These are phyloP conservation scores for Sinapis alba DNA, from an alignment of 441 rosid species.

Conservation along the genomic window DNA sequence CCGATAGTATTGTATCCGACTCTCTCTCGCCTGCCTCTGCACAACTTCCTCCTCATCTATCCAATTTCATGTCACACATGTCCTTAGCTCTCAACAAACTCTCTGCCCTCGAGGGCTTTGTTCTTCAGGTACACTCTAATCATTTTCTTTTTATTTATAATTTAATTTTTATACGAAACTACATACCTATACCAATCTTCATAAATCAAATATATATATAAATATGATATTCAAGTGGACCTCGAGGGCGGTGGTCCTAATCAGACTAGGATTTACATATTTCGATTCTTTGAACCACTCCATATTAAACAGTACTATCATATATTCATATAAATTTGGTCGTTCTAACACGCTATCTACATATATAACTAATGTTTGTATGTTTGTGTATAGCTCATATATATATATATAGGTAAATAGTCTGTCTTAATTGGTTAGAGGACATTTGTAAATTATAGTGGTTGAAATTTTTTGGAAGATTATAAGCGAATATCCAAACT, in stretches of 20 bases:
- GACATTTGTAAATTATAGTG: conserved; percentile 4
- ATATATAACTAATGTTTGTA: conserved; percentile 27
- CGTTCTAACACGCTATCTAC: conserved; percentile 36
- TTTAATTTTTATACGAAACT: neutral
- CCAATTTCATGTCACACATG: conserved; percentile 96
- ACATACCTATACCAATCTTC: conserved; percentile 3
- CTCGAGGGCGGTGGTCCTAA: conserved; percentile 34
- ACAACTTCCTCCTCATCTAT: conserved; percentile 70
- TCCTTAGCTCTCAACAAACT: conserved; percentile 94
- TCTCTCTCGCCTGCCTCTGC: conserved; percentile 56
- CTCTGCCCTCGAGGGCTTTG: conserved; percentile 82
- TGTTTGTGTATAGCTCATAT: conserved; percentile 24
- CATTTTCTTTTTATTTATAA: neutral
- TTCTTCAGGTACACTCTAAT: conserved; percentile 71
- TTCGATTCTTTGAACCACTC: conserved; percentile 37
- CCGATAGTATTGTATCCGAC: conserved; percentile 83
- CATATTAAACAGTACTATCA: conserved; percentile 29
- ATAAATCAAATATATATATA: neutral
- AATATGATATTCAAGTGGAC: conserved; percentile 20
- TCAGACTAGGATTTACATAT: conserved; percentile 13
- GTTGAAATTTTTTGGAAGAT: conserved; percentile 15
- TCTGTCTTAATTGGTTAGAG: conserved; percentile 18
- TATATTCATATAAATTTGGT: conserved; percentile 14
- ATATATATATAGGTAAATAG: neutral
- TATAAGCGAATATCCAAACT: conserved; percentile 9